Base-by-base conservation (phyloP, 108 stramenopile species). In the Nitzschia sp. region DNA sequence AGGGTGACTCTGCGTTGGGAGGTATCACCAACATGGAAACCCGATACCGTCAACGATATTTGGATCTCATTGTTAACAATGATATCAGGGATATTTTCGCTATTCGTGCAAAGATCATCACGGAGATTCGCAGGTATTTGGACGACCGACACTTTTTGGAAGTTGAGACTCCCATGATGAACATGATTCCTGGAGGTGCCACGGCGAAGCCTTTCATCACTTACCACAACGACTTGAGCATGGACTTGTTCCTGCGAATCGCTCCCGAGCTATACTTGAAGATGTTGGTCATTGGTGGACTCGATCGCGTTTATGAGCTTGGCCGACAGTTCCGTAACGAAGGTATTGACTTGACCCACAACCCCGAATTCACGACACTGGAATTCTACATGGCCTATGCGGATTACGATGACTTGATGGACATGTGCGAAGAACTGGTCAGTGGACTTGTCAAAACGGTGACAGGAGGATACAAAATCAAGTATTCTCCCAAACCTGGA, bases 161-260 rank as follows among this genome's bases (percentile, higher is more conserved):
- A 84, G 99, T 99, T 38, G 99, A 99, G 76, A 99, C 99, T 22
- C 99, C 99, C 67, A 97, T 97, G 94, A 97, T 99, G 94, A 97
- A 98, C 94, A 96, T 98, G 94, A 93, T 97, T 57, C 93, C 99
- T 8, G 99, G 99, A 26, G 99, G 99, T 19, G 99, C 99, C 29
- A 93, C 94, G 8, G 99, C 99, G 45, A 89, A 87, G 75, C 99
- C 99, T 8, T 99, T 99, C 76, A 85, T 98, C 56, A 99, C 99
- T 35, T 88, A 95, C 82, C 97, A 98, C 89, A 99, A 99, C 70
- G 97, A 98, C 64, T 75, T 99, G 59, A 85, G 90, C 45, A 86
- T 96, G 75, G 94, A 97, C 69, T 76, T 99, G 70, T 98, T 85
- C 80, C 87, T 99, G 89, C 93, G 95, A 58, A 87, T 96, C 53